Percentiles rank a stretch among this genome's conserved stretches.
phyloP scores from a whole-genome alignment of 192 early-diverging fungal genomes.

The Physocladia obscura region DNA sequence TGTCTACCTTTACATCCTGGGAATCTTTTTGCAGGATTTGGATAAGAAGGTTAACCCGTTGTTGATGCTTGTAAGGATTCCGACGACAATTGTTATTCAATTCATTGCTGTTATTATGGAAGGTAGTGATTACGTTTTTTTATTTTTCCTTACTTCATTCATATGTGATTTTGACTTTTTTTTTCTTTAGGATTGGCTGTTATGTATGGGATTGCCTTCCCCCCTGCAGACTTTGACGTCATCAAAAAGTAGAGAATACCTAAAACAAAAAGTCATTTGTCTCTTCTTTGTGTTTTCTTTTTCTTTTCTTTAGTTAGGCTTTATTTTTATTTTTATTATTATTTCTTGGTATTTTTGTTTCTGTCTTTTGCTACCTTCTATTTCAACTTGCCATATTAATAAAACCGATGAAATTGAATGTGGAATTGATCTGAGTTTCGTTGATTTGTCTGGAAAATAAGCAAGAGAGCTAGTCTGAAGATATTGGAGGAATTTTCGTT shows the following conservation, averaged over 20 bases:
- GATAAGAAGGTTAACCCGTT: conserved; percentile 49
- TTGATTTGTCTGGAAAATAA: too few relatives aligned
- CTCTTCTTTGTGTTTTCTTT: neutral
- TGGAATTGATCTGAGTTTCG: too few relatives aligned
- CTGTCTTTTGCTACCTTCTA: too few relatives aligned
- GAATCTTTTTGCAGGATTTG: conserved; percentile 54
- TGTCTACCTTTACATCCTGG: conserved; percentile 56
- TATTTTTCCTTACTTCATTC: neutral
- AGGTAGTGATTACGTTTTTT: conserved; percentile 24
- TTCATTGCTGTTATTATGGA: conserved; percentile 50
- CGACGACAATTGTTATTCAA: conserved; percentile 48
- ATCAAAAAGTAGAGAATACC: conserved; percentile 48
- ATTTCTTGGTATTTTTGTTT: neutral
- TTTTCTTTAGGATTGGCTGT: conserved; percentile 36
- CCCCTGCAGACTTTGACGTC: conserved; percentile 54
- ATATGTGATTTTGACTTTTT: too few relatives aligned
- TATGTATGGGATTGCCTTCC: conserved; percentile 55
- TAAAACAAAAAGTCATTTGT: neutral
- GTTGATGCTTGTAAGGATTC: conserved; percentile 42
- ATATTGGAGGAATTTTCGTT: too few relatives aligned
- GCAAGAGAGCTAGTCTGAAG: too few relatives aligned
- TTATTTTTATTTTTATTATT: conserved; percentile 4
- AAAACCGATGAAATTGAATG: too few relatives aligned
- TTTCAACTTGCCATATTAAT: too few relatives aligned
- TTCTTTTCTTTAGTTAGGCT: neutral